Percentiles rank a stretch among this genome's conserved stretches.
phyloP scores from a whole-genome alignment of 1,284 basidiomycete species.

The Puccinia triticina region DNA sequence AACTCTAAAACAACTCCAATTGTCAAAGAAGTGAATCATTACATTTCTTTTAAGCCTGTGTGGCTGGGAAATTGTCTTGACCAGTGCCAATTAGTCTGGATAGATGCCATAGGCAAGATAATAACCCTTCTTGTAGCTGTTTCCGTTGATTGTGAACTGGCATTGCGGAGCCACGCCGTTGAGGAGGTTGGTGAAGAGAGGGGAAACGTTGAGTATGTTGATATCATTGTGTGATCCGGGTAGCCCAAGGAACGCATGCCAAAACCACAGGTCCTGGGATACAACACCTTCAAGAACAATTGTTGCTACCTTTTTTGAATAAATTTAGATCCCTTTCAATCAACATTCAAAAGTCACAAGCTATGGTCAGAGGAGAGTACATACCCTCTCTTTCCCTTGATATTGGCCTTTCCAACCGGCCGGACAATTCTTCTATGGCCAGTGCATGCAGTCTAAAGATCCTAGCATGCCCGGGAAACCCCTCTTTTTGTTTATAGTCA shows the following conservation, averaged over 20 bases:
- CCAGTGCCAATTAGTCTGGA: not conserved
- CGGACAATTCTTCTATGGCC: constrained; percentile 26
- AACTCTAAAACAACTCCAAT: too few species aligned
- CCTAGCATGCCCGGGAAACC: constrained; percentile 13
- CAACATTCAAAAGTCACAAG: not conserved
- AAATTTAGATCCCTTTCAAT: not conserved
- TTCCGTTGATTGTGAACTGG: not conserved
- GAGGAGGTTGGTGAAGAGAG: not conserved
- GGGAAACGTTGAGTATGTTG: not conserved
- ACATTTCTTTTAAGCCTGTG: not conserved
- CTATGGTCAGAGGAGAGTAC: not conserved
- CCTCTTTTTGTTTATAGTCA: not conserved
- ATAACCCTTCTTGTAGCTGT: not conserved
- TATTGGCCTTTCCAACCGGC: constrained; percentile 9
- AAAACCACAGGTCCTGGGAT: not conserved
- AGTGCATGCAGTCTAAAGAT: constrained; percentile 27
- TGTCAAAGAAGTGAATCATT: too few species aligned
- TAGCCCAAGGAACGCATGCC: constrained; percentile 12
- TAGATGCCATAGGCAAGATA: constrained; percentile 20
- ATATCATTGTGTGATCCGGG: constrained; percentile 6
- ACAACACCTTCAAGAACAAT: constrained; percentile 8
- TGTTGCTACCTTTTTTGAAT: constrained; percentile 3
- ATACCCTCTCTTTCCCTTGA: constrained; percentile 17
- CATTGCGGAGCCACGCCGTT: not conserved
- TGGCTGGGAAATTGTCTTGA: constrained; percentile 24